Percentiles rank a stretch among this genome's conserved stretches.
Evolutionary conservation across 805 yeast species (phyloP).

Genomic region (Saturnispora hagleri): DNA sequence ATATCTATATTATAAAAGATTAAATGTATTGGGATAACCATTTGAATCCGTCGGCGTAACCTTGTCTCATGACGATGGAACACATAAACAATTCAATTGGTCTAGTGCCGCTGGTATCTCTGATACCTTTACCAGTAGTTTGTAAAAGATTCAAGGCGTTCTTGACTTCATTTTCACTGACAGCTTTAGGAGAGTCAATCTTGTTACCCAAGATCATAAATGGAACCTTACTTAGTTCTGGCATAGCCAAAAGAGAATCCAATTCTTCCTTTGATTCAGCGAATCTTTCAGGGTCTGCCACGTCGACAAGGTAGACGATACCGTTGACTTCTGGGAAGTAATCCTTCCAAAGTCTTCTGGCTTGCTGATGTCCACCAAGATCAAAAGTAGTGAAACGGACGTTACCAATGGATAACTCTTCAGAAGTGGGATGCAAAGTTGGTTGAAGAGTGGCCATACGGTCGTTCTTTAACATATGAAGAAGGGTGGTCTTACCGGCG

Average conservation of each 20-base stretch:
- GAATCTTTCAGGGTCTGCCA: conserved; percentile 93
- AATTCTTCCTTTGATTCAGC: conserved; percentile 92
- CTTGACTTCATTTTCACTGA: conserved; percentile 88
- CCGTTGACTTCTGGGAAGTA: conserved; percentile 99
- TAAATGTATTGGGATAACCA: conserved; percentile 96
- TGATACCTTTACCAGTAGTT: conserved; percentile 85
- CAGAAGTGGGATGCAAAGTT: conserved; percentile 97
- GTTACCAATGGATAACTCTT: conserved; percentile 93
- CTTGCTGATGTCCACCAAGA: conserved; percentile 97
- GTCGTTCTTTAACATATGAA: conserved; percentile 86
- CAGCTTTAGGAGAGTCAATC: conserved; percentile 90
- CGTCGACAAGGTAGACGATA: conserved; percentile 91
- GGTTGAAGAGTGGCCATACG: conserved; percentile 97
- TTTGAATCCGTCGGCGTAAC: conserved; percentile 96
- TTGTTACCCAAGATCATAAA: conserved; percentile 93
- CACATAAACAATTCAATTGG: conserved; percentile 97
- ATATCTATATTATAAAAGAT: conserved; percentile 5
- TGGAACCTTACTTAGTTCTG: conserved; percentile 84
- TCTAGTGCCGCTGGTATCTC: conserved; percentile 60
- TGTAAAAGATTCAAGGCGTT: conserved; percentile 78
- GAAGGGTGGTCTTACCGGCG: conserved; percentile 91
- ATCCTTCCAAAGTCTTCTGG: conserved; percentile 98
- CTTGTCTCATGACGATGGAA: conserved; percentile 97
- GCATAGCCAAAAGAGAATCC: conserved; percentile 86
- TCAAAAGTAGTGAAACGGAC: conserved; percentile 97